phyloP scores from a whole-genome alignment of 78 protist genomes.

The Dictyostelium firmibasis region DNA sequence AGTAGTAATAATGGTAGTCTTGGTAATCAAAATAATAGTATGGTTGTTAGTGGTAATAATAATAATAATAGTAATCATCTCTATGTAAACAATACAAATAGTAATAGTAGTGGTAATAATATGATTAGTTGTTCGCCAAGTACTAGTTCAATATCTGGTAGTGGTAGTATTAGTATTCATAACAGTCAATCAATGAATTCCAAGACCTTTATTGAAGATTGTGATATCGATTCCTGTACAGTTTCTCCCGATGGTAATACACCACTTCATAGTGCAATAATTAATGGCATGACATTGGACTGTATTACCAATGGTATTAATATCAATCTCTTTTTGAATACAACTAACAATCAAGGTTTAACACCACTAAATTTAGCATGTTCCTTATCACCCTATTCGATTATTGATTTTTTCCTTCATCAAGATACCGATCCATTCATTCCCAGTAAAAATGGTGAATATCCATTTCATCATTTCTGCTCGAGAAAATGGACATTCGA shows the following conservation, averaged over 20 bases:
- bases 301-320: not conserved
- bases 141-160: not conserved
- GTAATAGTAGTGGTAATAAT: not conserved
- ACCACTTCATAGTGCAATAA: conserved; percentile 9
- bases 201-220: conserved; percentile 23
- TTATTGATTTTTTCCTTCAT: conserved; percentile 24
- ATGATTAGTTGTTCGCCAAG: not conserved
- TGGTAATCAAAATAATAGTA: not conserved
- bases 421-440: not conserved
- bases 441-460: conserved; percentile 5
- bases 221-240: not conserved
- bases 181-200: conserved; percentile 9
- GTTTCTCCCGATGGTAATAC: conserved; percentile 24
- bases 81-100: not conserved
- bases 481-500: conserved; percentile 38
- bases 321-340: not conserved
- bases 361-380: conserved; percentile 58
- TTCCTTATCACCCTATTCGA: not conserved
- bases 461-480: conserved; percentile 27
- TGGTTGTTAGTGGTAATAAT: not conserved
- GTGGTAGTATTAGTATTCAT: not conserved
- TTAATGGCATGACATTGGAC: not conserved
- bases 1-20: not conserved
- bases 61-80: not conserved
- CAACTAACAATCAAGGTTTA: conserved; percentile 10